Base-by-base conservation (phyloP, 2,329 filamentous ascomycete genomes). In the Gnomoniopsis smithogilvyi region DNA sequence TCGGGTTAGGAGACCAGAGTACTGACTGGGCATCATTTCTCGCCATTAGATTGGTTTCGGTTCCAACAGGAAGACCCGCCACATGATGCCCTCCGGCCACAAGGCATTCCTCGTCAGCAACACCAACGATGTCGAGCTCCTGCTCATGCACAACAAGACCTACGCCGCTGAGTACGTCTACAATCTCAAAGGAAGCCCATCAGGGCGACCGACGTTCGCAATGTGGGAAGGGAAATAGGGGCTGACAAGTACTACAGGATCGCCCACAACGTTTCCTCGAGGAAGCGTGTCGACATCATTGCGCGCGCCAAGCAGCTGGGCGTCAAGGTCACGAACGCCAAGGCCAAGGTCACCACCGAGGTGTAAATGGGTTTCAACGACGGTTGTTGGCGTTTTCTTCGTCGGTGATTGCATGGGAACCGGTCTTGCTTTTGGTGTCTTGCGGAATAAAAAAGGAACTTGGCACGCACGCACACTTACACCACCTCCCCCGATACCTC, bases 71-170 rank as follows among this genome's bases (percentile, higher is more conserved):
- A 98, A 98, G 88, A 99, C 95, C 77, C 89, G 91, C 76, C 94
- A 96, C 87, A 89, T 98, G 89, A 96, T 92, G 86, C 95, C 95
- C 77, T 96, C 92, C 73, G 95, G 95, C 82, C 94, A 98, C 90
- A 98, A 97, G 89, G 91, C 94, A 68, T 99, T 99, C 90, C 88
- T 98, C 76, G 95, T 99, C 83, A 92, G 89, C 89, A 99, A 99
- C 87, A 80, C 86, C 80, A 86, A 89, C 78, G 95, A 99, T 72
- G 89, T 99, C 74, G 94, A 99, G 80, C 90, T 99, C 66, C 89
- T 99, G 74, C 86, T 99, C 73, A 99, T 99, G 95, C 95, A 99
- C 90, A 98, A 98, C 91, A 89, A 90, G 78, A 96, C 92, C 80
- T 97, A 91, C 82, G 95, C 95, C 77, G 95, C 95, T 77, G 95